Base-by-base conservation (phyloP, 2,329 filamentous ascomycete genomes). In the Fusarium austroafricanum region DNA sequence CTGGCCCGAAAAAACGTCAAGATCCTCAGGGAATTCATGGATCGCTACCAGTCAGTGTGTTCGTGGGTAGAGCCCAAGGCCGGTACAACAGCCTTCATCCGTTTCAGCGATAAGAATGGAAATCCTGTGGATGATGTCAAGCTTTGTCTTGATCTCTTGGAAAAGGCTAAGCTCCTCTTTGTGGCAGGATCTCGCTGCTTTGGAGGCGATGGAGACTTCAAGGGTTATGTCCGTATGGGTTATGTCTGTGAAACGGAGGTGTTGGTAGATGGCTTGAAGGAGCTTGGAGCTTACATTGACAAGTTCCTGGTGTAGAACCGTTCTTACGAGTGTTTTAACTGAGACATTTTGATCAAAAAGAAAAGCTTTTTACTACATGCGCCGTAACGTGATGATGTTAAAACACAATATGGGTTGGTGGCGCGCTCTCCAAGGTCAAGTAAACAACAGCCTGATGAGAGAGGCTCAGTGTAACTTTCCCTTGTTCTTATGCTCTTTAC, bases 1-100 rank as follows among this genome's bases (percentile, higher is more conserved):
- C 83, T 96, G 2, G 92, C 90, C 4, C 89, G 85, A 70, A 86
- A 81, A 2, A 96, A 96, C 72, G 75, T 92, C 3, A 84, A 80
- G 4, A 74, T 93, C 6, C 76, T 95, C n/a, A 87, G 89, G 56
- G 81, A 79, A 1, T 95, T 93, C 66, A 83, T 95, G 4, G 83
- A 89, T 18, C 84, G 86, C 45, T 86, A 93, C 73, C 82, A 84
- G 35, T 85, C 86, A 65, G 83, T 87, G 6, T 90, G 88, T 71
- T 85, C 85, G 2, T 96, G 91, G 91, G 83, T 89, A 3, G 91
- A 88, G 77, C 93, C 94, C 2, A 87, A 86, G 6, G 92, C 92
- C 1, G 93, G 93, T 0, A 96, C 92, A 2, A 95, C 91, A 9
- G 91, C 91, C 0, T 92, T 96, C 71, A 80, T 96, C 51, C 88